phyloP scores from a whole-genome alignment of 1,139 yeast species.

The Casaregolazyma suthepensis region DNA sequence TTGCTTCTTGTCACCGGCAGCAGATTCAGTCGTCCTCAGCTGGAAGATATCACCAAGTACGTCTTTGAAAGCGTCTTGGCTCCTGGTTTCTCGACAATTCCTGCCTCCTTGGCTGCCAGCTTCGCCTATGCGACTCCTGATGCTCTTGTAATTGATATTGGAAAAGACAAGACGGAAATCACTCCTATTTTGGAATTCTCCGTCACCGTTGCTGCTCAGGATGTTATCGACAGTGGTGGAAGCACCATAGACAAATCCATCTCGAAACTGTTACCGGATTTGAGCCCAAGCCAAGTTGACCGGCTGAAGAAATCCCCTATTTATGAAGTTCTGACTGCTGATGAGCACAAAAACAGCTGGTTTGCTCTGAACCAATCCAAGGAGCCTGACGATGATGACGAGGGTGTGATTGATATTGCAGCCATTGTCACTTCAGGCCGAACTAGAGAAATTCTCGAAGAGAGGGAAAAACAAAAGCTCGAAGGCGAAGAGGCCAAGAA shows the following conservation, averaged over 20 bases:
- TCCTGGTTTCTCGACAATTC: conserved; percentile 66
- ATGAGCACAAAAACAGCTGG: conserved; percentile 53
- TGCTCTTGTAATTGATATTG: conserved; percentile 75
- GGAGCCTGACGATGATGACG: conserved; percentile 44
- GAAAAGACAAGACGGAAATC: conserved; percentile 67
- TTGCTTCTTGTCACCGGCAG: conserved; percentile 58
- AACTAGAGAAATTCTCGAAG: conserved; percentile 58
- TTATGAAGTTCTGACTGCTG: conserved; percentile 65
- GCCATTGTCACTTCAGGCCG: conserved; percentile 76
- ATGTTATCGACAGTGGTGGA: conserved; percentile 56
- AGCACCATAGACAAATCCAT: conserved; percentile 51
- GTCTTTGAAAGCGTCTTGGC: conserved; percentile 69
- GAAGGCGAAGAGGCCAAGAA: conserved; percentile 32
- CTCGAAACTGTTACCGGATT: conserved; percentile 49
- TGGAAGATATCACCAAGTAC: conserved; percentile 67
- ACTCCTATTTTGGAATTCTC: conserved; percentile 72
- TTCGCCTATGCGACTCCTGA: conserved; percentile 63
- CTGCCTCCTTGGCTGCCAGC: conserved; percentile 62
- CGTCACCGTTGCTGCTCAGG: conserved; percentile 49
- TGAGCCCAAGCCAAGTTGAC: conserved; percentile 57
- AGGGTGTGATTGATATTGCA: conserved; percentile 81
- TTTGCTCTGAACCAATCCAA: conserved; percentile 46
- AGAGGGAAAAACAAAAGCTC: conserved; percentile 45
- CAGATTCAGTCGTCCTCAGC: conserved; percentile 61
- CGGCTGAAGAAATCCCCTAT: conserved; percentile 67